phyloP scores from a whole-genome alignment of 805 yeast genomes.

The Nakazawaea wyomingensis region DNA sequence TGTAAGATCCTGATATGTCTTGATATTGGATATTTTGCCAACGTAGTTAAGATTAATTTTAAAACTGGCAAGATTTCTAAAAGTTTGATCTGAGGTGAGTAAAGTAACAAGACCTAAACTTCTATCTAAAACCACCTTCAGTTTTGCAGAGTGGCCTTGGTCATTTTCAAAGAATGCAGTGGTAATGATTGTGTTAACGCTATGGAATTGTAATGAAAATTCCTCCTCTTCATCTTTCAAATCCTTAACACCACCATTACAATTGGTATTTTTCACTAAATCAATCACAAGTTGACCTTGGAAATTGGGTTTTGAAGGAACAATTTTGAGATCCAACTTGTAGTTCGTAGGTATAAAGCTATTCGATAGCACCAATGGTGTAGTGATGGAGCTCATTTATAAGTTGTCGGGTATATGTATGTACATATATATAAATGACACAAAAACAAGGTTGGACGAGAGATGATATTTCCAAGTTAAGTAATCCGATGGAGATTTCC shows the following conservation, averaged over 20 bases:
- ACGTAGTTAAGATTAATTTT: conserved; percentile 32
- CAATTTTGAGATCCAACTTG: conserved; percentile 28
- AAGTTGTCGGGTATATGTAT: too few species aligned
- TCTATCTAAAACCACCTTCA: conserved; percentile 33
- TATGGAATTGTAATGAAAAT: conserved; percentile 31
- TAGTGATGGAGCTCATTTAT: conserved; percentile 14
- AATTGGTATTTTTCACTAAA: conserved; percentile 22
- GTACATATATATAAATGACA: too few species aligned
- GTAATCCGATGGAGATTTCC: too few species aligned
- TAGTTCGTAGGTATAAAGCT: conserved; percentile 32
- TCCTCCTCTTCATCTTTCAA: conserved; percentile 9
- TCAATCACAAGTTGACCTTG: conserved; percentile 32
- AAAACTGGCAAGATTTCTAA: conserved; percentile 15
- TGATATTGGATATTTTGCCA: conserved; percentile 46
- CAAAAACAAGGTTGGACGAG: too few species aligned
- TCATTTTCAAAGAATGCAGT: conserved; percentile 24
- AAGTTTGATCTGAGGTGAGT: conserved; percentile 18
- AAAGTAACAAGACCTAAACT: conserved; percentile 31
- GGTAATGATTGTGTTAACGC: conserved; percentile 36
- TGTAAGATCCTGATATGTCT: conserved; percentile 52
- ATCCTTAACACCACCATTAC: too few species aligned
- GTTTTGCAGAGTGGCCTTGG: conserved; percentile 19
- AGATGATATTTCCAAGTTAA: too few species aligned
- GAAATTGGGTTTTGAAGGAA: conserved; percentile 41
- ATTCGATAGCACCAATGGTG: conserved; percentile 29